phyloP scores from a whole-genome alignment of 2,329 filamentous ascomycete species.

The Onygenales sp. region DNA sequence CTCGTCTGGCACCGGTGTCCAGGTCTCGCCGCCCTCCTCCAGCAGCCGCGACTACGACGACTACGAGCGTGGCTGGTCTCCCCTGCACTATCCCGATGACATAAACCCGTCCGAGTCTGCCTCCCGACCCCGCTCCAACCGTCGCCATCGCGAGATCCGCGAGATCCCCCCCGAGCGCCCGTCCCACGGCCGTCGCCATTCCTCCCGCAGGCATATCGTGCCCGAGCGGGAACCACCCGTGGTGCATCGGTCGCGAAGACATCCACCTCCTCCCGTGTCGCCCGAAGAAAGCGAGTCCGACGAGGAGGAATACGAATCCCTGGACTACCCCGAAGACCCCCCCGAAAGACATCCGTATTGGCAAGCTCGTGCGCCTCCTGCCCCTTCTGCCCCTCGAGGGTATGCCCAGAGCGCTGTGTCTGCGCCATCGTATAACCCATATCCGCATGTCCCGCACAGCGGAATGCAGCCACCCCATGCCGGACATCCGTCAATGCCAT shows the following conservation, averaged over 20 bases:
- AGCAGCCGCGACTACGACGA: constrained; percentile 31
- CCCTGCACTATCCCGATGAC: constrained; percentile 35
- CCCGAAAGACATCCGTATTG: constrained; percentile 24
- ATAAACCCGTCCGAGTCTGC: constrained; percentile 40
- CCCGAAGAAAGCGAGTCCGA: constrained; percentile 3
- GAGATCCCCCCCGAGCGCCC: constrained; percentile 28
- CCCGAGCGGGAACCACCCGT: constrained; percentile 26
- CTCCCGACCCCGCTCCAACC: constrained; percentile 33
- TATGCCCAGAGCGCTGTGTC: constrained; percentile 34
- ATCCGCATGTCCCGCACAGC: constrained; percentile 16
- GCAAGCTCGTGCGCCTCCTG: constrained; percentile 17
- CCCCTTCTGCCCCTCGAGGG: constrained; percentile 17
- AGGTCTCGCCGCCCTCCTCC: constrained; percentile 32
- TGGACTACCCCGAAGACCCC: constrained; percentile 30
- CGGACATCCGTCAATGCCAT: constrained; percentile 16
- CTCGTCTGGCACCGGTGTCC: constrained; percentile 31
- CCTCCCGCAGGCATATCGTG: constrained; percentile 26
- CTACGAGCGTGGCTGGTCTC: constrained; percentile 26
- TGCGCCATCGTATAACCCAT: constrained; percentile 27
- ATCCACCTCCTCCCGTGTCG: constrained; percentile 27
- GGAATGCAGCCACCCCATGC: constrained; percentile 13
- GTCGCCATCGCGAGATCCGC: constrained; percentile 28
- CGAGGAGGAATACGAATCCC: constrained; percentile 6
- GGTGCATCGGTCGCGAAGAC: constrained; percentile 30
- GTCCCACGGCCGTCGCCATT: constrained; percentile 26